phyloP scores from a whole-genome alignment of 2,329 filamentous ascomycete species.

The Pochonia chlamydosporia region DNA sequence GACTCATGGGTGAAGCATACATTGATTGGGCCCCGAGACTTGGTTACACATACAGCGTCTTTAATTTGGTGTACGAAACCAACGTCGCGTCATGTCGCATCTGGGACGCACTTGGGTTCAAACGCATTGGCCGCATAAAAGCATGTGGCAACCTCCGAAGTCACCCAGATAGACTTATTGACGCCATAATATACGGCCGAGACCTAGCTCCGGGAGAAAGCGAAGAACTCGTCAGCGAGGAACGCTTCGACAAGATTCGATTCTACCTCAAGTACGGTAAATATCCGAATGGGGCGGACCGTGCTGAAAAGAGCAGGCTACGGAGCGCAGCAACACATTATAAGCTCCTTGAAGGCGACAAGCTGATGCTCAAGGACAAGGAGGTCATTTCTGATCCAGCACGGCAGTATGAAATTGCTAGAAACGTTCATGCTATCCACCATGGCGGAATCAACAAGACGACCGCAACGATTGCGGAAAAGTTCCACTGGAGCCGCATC shows the following conservation, averaged over 20 bases:
- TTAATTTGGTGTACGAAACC: slow-evolving; percentile 91
- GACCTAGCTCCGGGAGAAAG: slow-evolving; percentile 53
- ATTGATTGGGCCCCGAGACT: slow-evolving; percentile 73
- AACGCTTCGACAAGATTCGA: slow-evolving; percentile 97
- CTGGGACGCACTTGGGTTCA: slow-evolving; percentile 89
- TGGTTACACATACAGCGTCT: slow-evolving; percentile 87
- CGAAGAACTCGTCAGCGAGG: slow-evolving; percentile 84
- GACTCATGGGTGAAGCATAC: slow-evolving; percentile 71
- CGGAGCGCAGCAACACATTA: slow-evolving; percentile 93
- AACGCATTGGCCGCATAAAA: slow-evolving; percentile 80
- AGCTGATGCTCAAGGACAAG: slow-evolving; percentile 95
- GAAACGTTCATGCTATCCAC: slow-evolving; percentile 63
- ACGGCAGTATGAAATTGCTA: slow-evolving; percentile 84
- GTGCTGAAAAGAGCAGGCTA: slow-evolving; percentile 91
- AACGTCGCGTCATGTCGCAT: slow-evolving; percentile 86
- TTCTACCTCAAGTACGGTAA: slow-evolving; percentile 93
- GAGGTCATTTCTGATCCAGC: slow-evolving; percentile 90
- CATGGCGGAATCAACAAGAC: slow-evolving; percentile 99
- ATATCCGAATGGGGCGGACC: slow-evolving; percentile 88
- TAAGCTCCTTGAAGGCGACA: slow-evolving; percentile 71
- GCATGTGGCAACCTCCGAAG: slow-evolving; percentile 65
- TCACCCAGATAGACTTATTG: slow-evolving; percentile 61
- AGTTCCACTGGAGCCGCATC: slow-evolving; percentile 96
- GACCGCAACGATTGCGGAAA: slow-evolving; percentile 86
- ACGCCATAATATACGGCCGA: slow-evolving; percentile 73